Conservation (phyloP, 2,329 filamentous ascomycete genomes). For the Penicillium psychrosexuale region DNA sequence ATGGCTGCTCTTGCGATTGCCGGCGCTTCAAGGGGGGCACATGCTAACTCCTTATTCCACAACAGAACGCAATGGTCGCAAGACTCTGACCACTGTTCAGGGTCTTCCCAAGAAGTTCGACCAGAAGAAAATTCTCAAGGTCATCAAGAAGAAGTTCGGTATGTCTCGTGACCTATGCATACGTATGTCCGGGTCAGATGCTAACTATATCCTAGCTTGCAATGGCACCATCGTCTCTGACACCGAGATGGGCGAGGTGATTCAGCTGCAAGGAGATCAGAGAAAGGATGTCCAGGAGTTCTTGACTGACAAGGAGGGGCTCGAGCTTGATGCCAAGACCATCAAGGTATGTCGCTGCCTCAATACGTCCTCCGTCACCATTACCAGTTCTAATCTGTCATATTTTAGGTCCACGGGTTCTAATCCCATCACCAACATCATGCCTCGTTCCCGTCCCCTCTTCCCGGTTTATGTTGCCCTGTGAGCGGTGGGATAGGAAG, state of each 20-base stretch:
- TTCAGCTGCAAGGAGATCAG: constrained; percentile 99
- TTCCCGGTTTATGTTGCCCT: constrained; percentile 39
- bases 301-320: constrained; percentile 88
- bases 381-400: constrained; percentile 5
- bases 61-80: constrained; percentile 99
- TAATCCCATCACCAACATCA: constrained; percentile 43
- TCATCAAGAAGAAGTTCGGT: constrained; percentile 99
- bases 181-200: neutral
- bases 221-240: constrained; percentile 99
- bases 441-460: constrained; percentile 44
- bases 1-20: neutral
- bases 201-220: constrained; percentile 64
- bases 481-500: constrained; percentile 40
- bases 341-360: constrained; percentile 68
- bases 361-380: neutral
- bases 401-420: constrained; percentile 50
- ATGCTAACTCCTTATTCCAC: constrained; percentile 23
- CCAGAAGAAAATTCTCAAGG: constrained; percentile 99
- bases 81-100: constrained; percentile 99
- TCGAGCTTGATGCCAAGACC: constrained; percentile 91
- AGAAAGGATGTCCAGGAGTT: constrained; percentile 98
- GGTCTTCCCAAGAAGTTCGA: constrained; percentile 98
- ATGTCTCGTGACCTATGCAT: constrained; percentile 35
- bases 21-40: constrained; percentile 7
- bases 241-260: constrained; percentile 97